These are phyloP conservation scores for Colletotrichum sp. DNA, from an alignment of 2,329 filamentous ascomycete genomes.

Conservation along the genomic window DNA sequence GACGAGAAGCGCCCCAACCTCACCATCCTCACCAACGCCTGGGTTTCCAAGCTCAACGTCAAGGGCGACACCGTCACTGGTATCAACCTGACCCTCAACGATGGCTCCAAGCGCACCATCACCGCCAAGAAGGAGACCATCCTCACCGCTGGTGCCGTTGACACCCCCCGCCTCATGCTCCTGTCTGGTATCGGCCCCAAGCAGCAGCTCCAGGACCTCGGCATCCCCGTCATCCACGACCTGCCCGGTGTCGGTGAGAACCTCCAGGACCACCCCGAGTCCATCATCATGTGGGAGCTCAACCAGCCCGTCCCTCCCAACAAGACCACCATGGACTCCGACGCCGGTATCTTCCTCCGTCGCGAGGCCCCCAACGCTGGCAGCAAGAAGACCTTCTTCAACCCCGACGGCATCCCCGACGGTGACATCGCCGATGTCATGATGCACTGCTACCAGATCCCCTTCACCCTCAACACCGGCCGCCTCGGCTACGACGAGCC, in stretches of 20 bases:
- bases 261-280: slow-evolving; percentile 62
- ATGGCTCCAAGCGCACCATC: slow-evolving; percentile 60
- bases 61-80: slow-evolving; percentile 73
- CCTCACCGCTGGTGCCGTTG: slow-evolving; percentile 79
- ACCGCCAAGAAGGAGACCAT: slow-evolving; percentile 68
- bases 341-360: slow-evolving; percentile 87
- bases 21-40: slow-evolving; percentile 85
- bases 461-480: slow-evolving; percentile 85
- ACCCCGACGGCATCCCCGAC: slow-evolving; percentile 59
- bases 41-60: slow-evolving; percentile 83
- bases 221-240: slow-evolving; percentile 60
- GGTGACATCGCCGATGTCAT: slow-evolving; percentile 84
- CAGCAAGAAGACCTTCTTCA: slow-evolving; percentile 53
- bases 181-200: slow-evolving; percentile 62
- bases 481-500: slow-evolving; percentile 73
- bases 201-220: slow-evolving; percentile 56
- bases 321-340: slow-evolving; percentile 90
- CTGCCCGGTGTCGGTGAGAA: slow-evolving; percentile 66
- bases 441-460: slow-evolving; percentile 98
- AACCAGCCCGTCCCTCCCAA: slow-evolving; percentile 74
- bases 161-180: slow-evolving; percentile 74
- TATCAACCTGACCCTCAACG: slow-evolving; percentile 67
- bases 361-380: slow-evolving; percentile 75
- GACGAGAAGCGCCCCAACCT: slow-evolving; percentile 84
- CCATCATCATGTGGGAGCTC: slow-evolving; percentile 75